Base-by-base conservation (phyloP, 1,284 basidiomycete species). In the Xerocomus amazonicus region DNA sequence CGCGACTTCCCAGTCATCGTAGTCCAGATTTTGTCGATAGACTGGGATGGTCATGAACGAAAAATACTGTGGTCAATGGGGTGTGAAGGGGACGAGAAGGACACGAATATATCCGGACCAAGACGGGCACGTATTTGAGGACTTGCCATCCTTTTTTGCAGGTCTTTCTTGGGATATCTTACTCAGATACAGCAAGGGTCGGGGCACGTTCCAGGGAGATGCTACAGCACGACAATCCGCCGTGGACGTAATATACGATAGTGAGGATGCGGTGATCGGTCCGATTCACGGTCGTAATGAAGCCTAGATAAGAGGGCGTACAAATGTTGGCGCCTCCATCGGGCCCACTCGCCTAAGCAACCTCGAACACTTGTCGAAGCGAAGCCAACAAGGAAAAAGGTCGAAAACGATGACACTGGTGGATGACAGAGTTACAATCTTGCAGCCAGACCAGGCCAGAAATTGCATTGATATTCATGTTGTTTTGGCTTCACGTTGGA, bases 151-250 rank as follows among this genome's bases (percentile, higher is more conserved):
- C 39, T 1, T 29, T n/a, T 40, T 29, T 40, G 12, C 38, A 40
- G 39, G 26, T 26, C 19, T 38, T 23, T 28, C 26, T 27, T 12
- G 13, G 14, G 27, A 28, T 39, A 23, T 49, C 50, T 48, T 23
- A 32, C 44, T 60, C 54, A 66, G 52, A 66, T 66, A 66, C 61
- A 53, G 49, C 63, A 60, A 57, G 59, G 61, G 52, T 52, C 47
- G 12, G 49, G 48, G 35, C 60, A 61, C 57, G 60, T 51, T 60
- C 26, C 47, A 54, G 63, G 61, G 63, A 61, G 57, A 62, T 33
- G 41, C 51, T 44, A 43, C 38, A 48, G 28, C 61, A 62, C 57
- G 59, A 55, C 54, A 40, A 45, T 55, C 42, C 46, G 40, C 62
- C 53, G 47, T 65, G 60, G 33, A 17, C 37, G 36, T 61, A 49